Conservation (phyloP, 352 stramenopile genomes). For the Phytophthora cryptogea region DNA sequence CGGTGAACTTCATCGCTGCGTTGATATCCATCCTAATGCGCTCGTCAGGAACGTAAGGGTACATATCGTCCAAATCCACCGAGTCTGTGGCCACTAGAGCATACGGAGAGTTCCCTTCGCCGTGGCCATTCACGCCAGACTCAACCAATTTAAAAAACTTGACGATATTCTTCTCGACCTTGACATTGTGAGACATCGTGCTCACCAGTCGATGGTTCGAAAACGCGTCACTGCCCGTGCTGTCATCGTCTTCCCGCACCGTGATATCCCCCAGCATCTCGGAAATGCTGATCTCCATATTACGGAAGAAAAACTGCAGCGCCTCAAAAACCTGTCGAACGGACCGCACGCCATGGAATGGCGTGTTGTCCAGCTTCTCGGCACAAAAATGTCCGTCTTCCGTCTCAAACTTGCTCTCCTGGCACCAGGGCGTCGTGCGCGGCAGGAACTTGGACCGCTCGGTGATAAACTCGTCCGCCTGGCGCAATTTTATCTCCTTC, state of each 20-base stretch:
- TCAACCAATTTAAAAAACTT: conserved; percentile 51
- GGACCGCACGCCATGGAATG: conserved; percentile 39
- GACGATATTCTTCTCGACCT: conserved; percentile 56
- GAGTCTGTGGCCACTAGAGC: conserved; percentile 46
- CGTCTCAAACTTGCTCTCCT: conserved; percentile 53
- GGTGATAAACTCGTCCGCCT: conserved; percentile 37
- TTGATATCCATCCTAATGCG: conserved; percentile 57
- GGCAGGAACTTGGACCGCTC: conserved; percentile 33
- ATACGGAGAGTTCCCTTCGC: conserved; percentile 29
- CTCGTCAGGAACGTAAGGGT: conserved; percentile 47
- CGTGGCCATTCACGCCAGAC: conserved; percentile 16
- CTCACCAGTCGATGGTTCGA: conserved; percentile 62
- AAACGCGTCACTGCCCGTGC: conserved; percentile 42
- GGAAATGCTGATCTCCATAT: conserved; percentile 64
- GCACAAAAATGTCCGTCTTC: conserved; percentile 51
- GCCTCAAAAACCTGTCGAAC: conserved; percentile 62
- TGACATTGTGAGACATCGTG: conserved; percentile 39
- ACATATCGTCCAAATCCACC: conserved; percentile 58
- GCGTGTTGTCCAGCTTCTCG: conserved; percentile 62
- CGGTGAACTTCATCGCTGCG: conserved; percentile 46
- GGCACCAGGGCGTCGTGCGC: conserved; percentile 35
- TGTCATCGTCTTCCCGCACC: conserved; percentile 62
- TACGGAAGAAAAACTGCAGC: conserved; percentile 59
- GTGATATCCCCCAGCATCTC: conserved; percentile 63
- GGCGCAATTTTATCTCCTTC: conserved; percentile 38